Evolutionary conservation across 2,329 filamentous ascomycete genomes (phyloP).

Genomic region (Aspergillus cejpii): DNA sequence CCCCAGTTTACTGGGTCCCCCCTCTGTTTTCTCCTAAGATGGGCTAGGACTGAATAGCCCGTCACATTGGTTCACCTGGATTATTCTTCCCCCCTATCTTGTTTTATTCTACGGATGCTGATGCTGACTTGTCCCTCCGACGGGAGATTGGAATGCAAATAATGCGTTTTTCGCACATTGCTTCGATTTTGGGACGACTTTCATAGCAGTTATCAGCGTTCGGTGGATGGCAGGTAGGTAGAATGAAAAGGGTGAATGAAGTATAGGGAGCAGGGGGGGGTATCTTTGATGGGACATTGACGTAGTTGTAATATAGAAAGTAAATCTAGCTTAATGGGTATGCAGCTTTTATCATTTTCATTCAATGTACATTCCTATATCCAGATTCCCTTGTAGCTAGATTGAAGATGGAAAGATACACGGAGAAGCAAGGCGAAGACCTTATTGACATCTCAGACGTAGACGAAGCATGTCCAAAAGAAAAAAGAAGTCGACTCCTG

Average conservation of each 20-base stretch:
- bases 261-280: neutral
- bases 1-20: constrained; percentile 7
- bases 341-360: too few species aligned
- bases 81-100: constrained; percentile 15
- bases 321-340: neutral
- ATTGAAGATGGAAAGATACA: neutral
- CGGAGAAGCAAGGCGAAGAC: neutral
- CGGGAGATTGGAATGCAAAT: neutral
- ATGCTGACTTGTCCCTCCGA: neutral
- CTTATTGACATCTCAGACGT: neutral
- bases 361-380: neutral
- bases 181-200: neutral
- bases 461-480: neutral
- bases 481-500: neutral
- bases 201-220: constrained; percentile 6
- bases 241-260: neutral
- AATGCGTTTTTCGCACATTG: too few species aligned
- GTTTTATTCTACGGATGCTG: neutral
- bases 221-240: neutral
- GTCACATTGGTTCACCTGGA: constrained; percentile 11
- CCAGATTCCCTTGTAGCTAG: neutral
- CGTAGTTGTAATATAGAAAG: neutral
- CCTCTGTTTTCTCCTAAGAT: too few species aligned
- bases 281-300: neutral
- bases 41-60: too few species aligned